Percentiles rank a stretch among this genome's conserved stretches.
Conservation (phyloP, 768 basidiomycete genomes). For the Daedaleopsis sinensis region DNA sequence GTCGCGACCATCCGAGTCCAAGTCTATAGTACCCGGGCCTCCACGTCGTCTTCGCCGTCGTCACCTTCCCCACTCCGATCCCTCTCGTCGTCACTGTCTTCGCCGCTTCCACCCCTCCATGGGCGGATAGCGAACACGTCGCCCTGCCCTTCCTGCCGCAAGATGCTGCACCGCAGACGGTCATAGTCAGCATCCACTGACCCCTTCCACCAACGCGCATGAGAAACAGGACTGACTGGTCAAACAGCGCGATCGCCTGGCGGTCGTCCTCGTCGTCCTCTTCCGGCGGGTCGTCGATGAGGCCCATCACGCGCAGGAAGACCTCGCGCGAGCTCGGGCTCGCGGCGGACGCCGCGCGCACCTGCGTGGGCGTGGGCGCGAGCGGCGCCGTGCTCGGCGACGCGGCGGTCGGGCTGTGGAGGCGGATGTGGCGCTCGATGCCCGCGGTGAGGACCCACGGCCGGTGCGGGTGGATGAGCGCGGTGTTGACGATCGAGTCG, state of each 20-base stretch:
- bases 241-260: conserved; percentile 66
- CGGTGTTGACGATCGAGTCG: conserved; percentile 75
- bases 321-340: conserved; percentile 37
- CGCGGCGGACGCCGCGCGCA: conserved; percentile 47
- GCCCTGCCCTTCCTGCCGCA: conserved; percentile 56
- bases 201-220: neutral
- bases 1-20: neutral
- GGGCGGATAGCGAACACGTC: conserved; percentile 56
- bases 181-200: conserved; percentile 9
- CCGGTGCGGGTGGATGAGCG: conserved; percentile 71
- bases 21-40: too few relatives aligned
- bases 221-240: conserved; percentile 53
- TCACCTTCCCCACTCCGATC: neutral
- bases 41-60: neutral
- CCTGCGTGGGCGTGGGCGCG: conserved; percentile 46
- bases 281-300: conserved; percentile 33
- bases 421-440: conserved; percentile 66
- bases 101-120: conserved; percentile 35
- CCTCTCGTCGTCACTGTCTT: conserved; percentile 2
- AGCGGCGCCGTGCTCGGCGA: conserved; percentile 53
- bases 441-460: conserved; percentile 72
- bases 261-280: conserved; percentile 43
- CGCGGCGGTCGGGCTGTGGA: conserved; percentile 66
- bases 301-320: conserved; percentile 41
- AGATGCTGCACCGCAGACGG: conserved; percentile 45